phyloP scores from a whole-genome alignment of 192 early-diverging fungal species.

The Rhizophagus sp. region DNA sequence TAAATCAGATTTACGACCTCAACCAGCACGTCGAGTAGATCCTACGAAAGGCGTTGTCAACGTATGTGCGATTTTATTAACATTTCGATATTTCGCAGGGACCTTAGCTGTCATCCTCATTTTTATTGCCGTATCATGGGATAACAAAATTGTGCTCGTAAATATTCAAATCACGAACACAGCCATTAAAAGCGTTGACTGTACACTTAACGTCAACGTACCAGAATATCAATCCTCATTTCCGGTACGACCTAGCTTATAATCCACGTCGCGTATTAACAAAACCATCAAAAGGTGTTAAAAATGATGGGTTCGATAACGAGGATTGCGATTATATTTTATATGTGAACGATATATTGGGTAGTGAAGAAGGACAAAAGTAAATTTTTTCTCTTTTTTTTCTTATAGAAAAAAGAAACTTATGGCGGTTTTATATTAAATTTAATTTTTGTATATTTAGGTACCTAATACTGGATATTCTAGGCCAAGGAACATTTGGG shows the following conservation, averaged over 20 bases:
- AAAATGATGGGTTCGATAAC: constrained; percentile 95
- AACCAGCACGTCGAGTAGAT: neutral
- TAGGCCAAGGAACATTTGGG: constrained; percentile 98
- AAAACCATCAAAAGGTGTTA: constrained; percentile 86
- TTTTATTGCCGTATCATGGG: neutral
- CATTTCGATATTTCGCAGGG: neutral
- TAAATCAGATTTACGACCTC: constrained; percentile 24
- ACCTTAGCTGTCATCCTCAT: neutral
- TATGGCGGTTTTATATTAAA: neutral
- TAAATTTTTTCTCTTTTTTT: constrained; percentile 38
- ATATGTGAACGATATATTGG: constrained; percentile 96
- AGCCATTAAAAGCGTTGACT: constrained; percentile 59
- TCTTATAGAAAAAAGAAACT: neutral
- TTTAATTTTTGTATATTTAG: constrained; percentile 40
- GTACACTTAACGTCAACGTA: constrained; percentile 71
- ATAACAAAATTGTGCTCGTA: constrained; percentile 5
- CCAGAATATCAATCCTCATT: constrained; percentile 77
- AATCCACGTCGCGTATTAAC: constrained; percentile 92
- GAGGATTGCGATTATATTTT: constrained; percentile 96
- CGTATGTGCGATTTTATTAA: constrained; percentile 16
- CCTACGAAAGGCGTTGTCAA: neutral
- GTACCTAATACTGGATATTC: constrained; percentile 89
- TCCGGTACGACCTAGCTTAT: constrained; percentile 72
- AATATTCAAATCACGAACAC: constrained; percentile 19
- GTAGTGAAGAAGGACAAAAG: constrained; percentile 85